phyloP scores from a whole-genome alignment of 139 green algal genomes.

The Yamagishiella unicocca region DNA sequence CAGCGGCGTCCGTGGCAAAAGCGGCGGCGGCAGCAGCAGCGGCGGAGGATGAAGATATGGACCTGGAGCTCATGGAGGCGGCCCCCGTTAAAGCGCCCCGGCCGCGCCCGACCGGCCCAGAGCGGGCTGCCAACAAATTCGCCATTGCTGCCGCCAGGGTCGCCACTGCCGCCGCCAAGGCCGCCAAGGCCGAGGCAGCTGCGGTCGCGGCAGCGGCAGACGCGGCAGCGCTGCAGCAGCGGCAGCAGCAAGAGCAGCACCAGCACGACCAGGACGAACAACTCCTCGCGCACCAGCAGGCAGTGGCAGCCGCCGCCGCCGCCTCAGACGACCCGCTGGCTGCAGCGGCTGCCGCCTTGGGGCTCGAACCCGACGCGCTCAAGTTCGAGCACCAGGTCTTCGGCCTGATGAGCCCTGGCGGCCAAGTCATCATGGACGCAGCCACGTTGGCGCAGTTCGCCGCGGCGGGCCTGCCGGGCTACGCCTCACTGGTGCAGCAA shows the following conservation, averaged over 20 bases:
- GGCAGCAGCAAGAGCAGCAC: background rate
- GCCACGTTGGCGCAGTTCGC: background rate
- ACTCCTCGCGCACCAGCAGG: background rate
- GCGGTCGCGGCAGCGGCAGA: background rate
- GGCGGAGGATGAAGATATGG: conserved; percentile 7
- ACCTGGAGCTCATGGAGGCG: background rate
- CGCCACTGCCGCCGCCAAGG: background rate
- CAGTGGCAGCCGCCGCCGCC: background rate
- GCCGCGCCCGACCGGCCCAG: background rate
- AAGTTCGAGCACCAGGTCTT: background rate
- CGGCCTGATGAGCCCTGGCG: background rate
- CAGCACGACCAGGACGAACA: background rate
- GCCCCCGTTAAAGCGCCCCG: background rate
- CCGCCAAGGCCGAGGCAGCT: background rate
- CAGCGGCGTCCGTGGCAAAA: background rate
- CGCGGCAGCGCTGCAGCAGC: conserved; percentile 5
- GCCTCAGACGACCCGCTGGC: background rate
- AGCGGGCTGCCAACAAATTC: background rate
- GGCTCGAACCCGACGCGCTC: background rate
- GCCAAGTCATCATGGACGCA: background rate
- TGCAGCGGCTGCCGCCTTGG: background rate
- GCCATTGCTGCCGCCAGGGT: background rate
- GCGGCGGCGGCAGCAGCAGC: conserved; percentile 20
- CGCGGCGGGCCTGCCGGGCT: background rate
- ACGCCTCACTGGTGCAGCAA: background rate